Percentiles rank a stretch among this genome's conserved stretches.
Evolutionary conservation across 441 rosid genomes (phyloP).

Genomic region (Croton setiger): DNA sequence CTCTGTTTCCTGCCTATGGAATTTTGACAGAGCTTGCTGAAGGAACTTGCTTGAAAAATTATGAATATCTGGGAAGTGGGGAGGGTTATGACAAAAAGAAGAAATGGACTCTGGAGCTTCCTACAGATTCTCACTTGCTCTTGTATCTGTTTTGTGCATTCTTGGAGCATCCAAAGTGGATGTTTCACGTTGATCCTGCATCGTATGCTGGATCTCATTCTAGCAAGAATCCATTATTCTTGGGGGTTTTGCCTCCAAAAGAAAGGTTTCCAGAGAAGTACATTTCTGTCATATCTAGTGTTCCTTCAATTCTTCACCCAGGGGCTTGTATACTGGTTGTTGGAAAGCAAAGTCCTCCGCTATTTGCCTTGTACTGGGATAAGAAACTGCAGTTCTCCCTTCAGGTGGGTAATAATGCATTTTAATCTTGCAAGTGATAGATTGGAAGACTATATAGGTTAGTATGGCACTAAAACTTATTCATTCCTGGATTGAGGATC

Average conservation of each 20-base stretch:
- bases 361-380: constrained; percentile 89
- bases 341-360: constrained; percentile 67
- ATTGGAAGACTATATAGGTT: background rate
- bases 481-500: background rate
- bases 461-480: background rate
- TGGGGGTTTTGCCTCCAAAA: constrained; percentile 83
- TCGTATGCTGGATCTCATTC: constrained; percentile 80
- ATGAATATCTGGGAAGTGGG: constrained; percentile 66
- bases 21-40: constrained; percentile 70
- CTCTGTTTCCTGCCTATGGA: constrained; percentile 20
- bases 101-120: constrained; percentile 78
- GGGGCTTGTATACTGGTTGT: constrained; percentile 78
- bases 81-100: constrained; percentile 61
- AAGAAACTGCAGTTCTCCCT: constrained; percentile 78
- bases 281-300: constrained; percentile 60
- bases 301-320: constrained; percentile 74
- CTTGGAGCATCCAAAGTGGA: constrained; percentile 97
- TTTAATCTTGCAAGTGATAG: constrained; percentile 3
- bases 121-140: constrained; percentile 86
- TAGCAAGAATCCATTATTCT: constrained; percentile 78
- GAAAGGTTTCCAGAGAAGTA: constrained; percentile 95
- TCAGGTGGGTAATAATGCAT: constrained; percentile 48
- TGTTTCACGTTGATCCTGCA: constrained; percentile 91
- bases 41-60: constrained; percentile 94
- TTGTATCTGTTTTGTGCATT: constrained; percentile 87